These are phyloP conservation scores for Cenococcum geophilum DNA, from an alignment of 495 filamentous ascomycete species.

Conservation along the genomic window DNA sequence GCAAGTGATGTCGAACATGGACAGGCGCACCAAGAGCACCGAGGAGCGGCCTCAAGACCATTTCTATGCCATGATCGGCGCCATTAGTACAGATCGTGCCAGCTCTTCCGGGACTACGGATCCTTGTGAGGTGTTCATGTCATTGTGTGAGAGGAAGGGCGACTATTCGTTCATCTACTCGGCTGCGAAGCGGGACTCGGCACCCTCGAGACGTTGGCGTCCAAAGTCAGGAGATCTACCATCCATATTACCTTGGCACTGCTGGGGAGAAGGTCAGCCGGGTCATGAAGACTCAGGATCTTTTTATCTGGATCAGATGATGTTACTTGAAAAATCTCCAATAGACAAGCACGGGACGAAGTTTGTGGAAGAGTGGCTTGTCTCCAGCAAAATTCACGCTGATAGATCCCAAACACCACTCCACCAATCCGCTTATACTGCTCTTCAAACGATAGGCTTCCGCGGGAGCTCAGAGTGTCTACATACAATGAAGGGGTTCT, in stretches of 20 bases:
- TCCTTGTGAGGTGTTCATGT: slow-evolving; percentile 16
- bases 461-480: neutral
- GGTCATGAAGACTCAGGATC: neutral
- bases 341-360: neutral
- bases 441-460: neutral
- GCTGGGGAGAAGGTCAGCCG: neutral
- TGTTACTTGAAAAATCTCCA: neutral
- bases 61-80: slow-evolving; percentile 24
- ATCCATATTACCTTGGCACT: slow-evolving; percentile 12
- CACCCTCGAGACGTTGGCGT: slow-evolving; percentile 5
- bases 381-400: neutral
- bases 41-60: slow-evolving; percentile 15
- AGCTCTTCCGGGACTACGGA: neutral
- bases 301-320: neutral
- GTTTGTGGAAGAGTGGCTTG: neutral
- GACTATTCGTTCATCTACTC: slow-evolving; percentile 22
- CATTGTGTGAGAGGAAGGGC: slow-evolving; percentile 13
- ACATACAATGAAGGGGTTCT: neutral
- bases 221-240: slow-evolving; percentile 7
- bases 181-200: neutral
- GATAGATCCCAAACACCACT: neutral
- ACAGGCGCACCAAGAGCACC: slow-evolving; percentile 6
- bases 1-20: slow-evolving; percentile 29
- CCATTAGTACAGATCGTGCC: slow-evolving; percentile 5
- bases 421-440: neutral